Evolutionary conservation across 495 filamentous ascomycete genomes (phyloP), one percentile per base, ranked within the genome.

Genomic region (Ramalina intermedia): DNA sequence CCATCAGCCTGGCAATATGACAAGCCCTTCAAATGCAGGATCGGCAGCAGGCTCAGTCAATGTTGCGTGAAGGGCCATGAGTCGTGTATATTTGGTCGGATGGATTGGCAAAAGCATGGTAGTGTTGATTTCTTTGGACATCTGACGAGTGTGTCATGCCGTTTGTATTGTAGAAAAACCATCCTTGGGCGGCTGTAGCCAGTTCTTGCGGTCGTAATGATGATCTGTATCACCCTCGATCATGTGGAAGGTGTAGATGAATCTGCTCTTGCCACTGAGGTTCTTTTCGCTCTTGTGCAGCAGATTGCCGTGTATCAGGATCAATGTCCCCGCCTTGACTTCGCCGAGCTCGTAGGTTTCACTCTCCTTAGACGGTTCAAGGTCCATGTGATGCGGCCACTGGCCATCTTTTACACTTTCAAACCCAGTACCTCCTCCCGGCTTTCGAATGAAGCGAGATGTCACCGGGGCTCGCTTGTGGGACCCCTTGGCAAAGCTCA

Each of bases 261-360:
- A 93, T 58, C 91, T 75, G 48, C 88, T 89, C 66, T 81, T 84
- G 49, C 69, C 62, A 57, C 91, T 94, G 33, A 74, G 63, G 57
- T 98, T 98, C 73, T 71, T 84, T 73, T 93, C 87, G 63, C 91
- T 96, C 76, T 94, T 91, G 62, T 98, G 91, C 64, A 98, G 55
- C 40, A 96, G 66, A 69, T 98, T 96, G 16, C 91, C 91, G 70
- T 98, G 91, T 55, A 98, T 96, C 43, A 98, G 62, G 37, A 96
- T 87, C 63, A 98, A 61, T 35, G 81, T 82, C 0, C 91, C 91
- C 8, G 87, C 86, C 70, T 88, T 84, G 3, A 94, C 82, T 65
- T 89, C 80, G 12, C 82, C 77, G 29, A 84, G 58, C 54, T 81
- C 78, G 62, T 88, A 81, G 46, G 72, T 70, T 45, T 70, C 74